Evolutionary conservation across 1,284 basidiomycete genomes (phyloP), one percentile per base, ranked within the genome.

Genomic region (Ceratobasidium sp.): DNA sequence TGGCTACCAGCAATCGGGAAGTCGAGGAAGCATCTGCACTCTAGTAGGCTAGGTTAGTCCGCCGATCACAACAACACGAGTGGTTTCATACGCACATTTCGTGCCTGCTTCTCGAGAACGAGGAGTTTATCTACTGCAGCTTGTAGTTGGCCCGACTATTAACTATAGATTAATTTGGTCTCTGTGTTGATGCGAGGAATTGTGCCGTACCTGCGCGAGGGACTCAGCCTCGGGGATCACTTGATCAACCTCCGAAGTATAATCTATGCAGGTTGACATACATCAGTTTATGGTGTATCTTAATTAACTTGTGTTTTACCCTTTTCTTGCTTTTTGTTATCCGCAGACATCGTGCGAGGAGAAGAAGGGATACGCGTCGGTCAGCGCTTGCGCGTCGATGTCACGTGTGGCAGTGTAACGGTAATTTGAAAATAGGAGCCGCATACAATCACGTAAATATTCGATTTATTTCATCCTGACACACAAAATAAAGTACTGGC

Each of bases 21-120:
- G 97, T 99, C 25, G 96, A 98, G 43, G 86, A 79, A 58, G 95
- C 84, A 83, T 99, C 97, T 64, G 96, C 91, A 15, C 96, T 94
- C 94, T 97, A 75, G 13, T 22, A 13, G 17, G 56, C 58, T 31
- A 27, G 38, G 22, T 29, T 53, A 31, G 35, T 47, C 10, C 10
- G 45, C 8, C 7, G 8, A 53, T 69, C 75, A 70, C 73, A 75
- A 68, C 12, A 22, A 34, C 70, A 54, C n/a, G 32, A 43, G n/a
- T 43, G 45, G 42, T 40, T 15, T 15, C n/a, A 6, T 22, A 78
- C 88, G 65, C 72, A 94, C 96, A 83, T 98, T 98, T 79, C 97
- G 87, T 3, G 96, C 91, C 79, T 97, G 95, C 81, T 99, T 99
- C 81, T 99, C 97, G 0, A 99, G 83, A 2, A 82, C 81, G 69